Base-by-base conservation (phyloP, 768 basidiomycete species). In the Rhodocollybia butyracea region DNA sequence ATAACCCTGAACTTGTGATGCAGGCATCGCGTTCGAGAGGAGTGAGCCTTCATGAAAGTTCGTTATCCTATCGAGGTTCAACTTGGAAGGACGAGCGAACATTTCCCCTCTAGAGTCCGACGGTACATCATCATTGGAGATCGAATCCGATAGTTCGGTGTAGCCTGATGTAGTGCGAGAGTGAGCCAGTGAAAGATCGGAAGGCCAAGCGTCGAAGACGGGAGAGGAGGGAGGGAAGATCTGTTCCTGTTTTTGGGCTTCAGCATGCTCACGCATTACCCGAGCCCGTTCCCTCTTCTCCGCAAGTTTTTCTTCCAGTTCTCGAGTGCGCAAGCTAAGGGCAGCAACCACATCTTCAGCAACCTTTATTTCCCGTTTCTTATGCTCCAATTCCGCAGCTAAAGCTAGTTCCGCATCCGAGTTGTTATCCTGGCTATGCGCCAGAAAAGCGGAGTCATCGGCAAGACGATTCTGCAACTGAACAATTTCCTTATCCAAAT, bases 221-320 rank as follows among this genome's bases (percentile, higher is more conserved):
- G 43, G 43, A 27, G 43, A 45, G 8, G 43, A 29, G 31, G 40
- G 19, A 11, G 13, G 34, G 29, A 24, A 22, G 15, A 27, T 21
- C 31, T 45, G 40, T 42, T 54, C 21, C 50, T 79, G 74, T 65
- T 69, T 79, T 55, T 73, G 65, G 46, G 73, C 71, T 61, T 84
- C 82, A 29, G 79, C 82, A 48, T 76, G 80, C 59, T 85, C 84
- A 61, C 82, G 83, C 34, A 82, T 75, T n/a, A 69, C 65, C 59
- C 70, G 76, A 55, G 94, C 70, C 53, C 76, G 76, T 59, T 82
- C 82, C 70, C 78, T 84, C 68, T 85, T 83, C 56, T 79, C 76
- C 30, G 80, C 76, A 32, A 94, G 76, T 61, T 73, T 80, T 46
- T 86, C 85, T 68, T 94, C 91, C 54, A 94, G 71, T 62, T 88